Conservation (phyloP, 306 rosid genomes). For the Morella rubra region DNA sequence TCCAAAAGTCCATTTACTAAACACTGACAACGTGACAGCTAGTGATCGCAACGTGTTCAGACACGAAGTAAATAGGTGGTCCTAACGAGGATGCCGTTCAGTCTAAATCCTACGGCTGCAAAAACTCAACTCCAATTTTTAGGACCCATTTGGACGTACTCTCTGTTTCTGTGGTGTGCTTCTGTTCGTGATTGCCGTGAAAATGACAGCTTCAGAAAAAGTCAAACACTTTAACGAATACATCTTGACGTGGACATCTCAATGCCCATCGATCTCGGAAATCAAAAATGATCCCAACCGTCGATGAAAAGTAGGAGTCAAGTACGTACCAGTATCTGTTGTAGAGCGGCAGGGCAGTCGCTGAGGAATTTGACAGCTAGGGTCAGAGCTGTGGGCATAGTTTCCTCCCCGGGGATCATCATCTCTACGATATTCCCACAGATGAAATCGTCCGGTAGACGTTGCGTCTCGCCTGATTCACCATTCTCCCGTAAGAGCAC, state of each 20-base stretch:
- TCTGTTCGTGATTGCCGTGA: constrained; percentile 12
- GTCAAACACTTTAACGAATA: constrained; percentile 30
- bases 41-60: constrained; percentile 28
- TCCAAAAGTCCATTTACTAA: background rate
- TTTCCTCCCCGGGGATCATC: constrained; percentile 95
- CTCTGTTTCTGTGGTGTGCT: constrained; percentile 28
- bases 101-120: constrained; percentile 41
- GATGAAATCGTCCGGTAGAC: constrained; percentile 55
- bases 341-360: constrained; percentile 56
- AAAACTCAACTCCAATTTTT: constrained; percentile 18
- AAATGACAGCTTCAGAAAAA: background rate
- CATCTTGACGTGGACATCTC: background rate
- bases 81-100: constrained; percentile 37
- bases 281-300: constrained; percentile 20
- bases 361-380: constrained; percentile 65
- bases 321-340: constrained; percentile 51
- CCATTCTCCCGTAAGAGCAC: constrained; percentile 52
- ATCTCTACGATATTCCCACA: constrained; percentile 69
- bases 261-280: background rate
- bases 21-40: constrained; percentile 9
- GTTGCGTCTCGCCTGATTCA: constrained; percentile 31
- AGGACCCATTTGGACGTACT: constrained; percentile 22
- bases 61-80: constrained; percentile 38
- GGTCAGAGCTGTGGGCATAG: constrained; percentile 83
- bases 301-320: background rate